These are phyloP conservation scores for Calonectria pseudoturangicola DNA, from an alignment of 2,329 filamentous ascomycete genomes.

Conservation along the genomic window DNA sequence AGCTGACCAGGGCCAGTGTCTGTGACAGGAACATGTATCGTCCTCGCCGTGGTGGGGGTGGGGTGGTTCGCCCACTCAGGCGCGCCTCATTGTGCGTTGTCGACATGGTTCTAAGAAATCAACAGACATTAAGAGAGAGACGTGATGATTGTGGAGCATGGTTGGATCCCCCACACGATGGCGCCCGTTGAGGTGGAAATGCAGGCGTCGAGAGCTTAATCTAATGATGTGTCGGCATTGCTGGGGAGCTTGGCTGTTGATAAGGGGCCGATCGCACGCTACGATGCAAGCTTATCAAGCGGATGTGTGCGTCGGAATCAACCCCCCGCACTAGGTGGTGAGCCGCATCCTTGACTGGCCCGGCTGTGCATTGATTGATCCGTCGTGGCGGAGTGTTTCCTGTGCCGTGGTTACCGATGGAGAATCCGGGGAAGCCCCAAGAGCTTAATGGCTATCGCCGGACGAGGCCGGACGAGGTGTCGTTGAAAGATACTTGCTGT, in stretches of 20 bases:
- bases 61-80: background rate
- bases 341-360: conserved; percentile 25
- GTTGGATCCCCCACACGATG: conserved; percentile 23
- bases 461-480: background rate
- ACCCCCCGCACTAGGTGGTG: conserved; percentile 23
- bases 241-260: conserved; percentile 8
- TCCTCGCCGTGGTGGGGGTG: background rate
- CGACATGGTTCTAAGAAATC: background rate
- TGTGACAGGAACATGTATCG: background rate
- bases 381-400: conserved; percentile 1
- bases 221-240: background rate
- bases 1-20: background rate
- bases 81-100: background rate
- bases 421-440: conserved; percentile 18
- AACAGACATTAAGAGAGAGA: background rate
- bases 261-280: conserved; percentile 23
- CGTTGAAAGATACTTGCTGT: conserved; percentile 7
- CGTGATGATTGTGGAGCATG: conserved; percentile 26
- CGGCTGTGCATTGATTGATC: conserved; percentile 22
- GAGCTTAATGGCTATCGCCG: background rate
- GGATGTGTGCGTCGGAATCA: conserved; percentile 16
- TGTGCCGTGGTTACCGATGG: conserved; percentile 5
- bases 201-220: background rate
- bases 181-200: conserved; percentile 1
- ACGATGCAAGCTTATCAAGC: conserved; percentile 31